Base-by-base conservation (phyloP, 176 grass and related monocot genomes). In the Olyra latifolia region DNA sequence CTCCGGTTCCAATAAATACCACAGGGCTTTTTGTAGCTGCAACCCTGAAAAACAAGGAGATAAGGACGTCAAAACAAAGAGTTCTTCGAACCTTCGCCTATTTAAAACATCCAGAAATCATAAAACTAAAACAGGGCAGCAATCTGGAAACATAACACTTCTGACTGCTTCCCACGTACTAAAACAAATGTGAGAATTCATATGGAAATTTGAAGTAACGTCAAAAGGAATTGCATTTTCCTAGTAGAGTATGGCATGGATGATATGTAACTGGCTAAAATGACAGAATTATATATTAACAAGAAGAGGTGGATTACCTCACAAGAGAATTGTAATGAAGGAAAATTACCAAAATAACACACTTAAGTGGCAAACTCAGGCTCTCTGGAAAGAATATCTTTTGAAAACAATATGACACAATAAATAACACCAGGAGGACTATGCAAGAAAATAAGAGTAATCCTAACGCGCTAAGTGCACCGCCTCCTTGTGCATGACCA, bases 1-100 rank as follows among this genome's bases (percentile, higher is more conserved):
- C 94, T 65, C 91, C 94, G 63, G 94, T 97, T 89, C 91, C 91
- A 66, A 97, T 97, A 83, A 94, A 97, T 84, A 94, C 92, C 39
- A 94, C 91, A 23, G 89, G 87, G 72, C 94, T 94, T 90, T 88
- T 94, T 57, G 94, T 94, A 68, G 94, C 91, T 56, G 91, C 91
- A 81, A 97, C 94, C 41, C 94, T 97, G 82, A 47, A 85, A 20
- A 29, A n/a, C 66, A 29, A 15, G n/a, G n/a, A 28, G 17, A 56
- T 42, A 69, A 41, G 10, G 38, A 55, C 64, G 30, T 57, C 19
- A 78, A 32, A 81, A 30, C 20, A 52, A 12, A 53, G 9, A n/a
- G 14, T 23, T 8, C 72, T 24, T 23, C 23, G 5, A 61, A 52
- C 30, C 10, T 80, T 67, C 48, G 59, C 15, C 2, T 83, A 7